phyloP scores from a whole-genome alignment of 805 yeast species.

The Ogataea naganishii region DNA sequence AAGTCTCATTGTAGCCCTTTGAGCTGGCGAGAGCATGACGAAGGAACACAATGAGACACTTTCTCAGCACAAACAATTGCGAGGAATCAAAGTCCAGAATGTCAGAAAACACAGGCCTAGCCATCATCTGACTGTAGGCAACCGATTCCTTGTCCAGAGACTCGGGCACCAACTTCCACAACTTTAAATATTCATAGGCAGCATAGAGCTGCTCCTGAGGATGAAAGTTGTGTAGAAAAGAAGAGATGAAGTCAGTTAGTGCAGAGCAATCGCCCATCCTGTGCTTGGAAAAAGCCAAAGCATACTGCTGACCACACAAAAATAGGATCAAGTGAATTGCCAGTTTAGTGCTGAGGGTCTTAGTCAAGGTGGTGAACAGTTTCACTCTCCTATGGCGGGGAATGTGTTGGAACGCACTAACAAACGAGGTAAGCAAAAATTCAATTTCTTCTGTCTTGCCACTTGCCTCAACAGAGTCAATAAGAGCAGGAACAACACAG shows the following conservation, averaged over 20 bases:
- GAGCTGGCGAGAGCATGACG: conserved; percentile 38
- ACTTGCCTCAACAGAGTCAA: conserved; percentile 32
- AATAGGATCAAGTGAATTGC: conserved; percentile 69
- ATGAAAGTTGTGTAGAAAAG: conserved; percentile 60
- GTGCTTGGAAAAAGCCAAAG: conserved; percentile 41
- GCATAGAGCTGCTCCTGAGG: conserved; percentile 61
- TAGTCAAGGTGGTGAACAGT: conserved; percentile 68
- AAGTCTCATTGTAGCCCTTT: conserved; percentile 28
- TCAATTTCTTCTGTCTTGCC: conserved; percentile 61
- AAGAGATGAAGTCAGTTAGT: conserved; percentile 60
- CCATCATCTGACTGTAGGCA: conserved; percentile 28
- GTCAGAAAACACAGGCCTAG: conserved; percentile 55
- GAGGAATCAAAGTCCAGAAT: conserved; percentile 39
- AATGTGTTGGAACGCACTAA: conserved; percentile 90
- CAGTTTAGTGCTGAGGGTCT: conserved; percentile 58
- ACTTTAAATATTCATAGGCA: conserved; percentile 36
- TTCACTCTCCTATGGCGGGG: conserved; percentile 94
- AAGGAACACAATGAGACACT: conserved; percentile 47
- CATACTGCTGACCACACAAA: conserved; percentile 74
- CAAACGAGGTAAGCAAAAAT: conserved; percentile 78
- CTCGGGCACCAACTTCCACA: conserved; percentile 43
- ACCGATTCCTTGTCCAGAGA: conserved; percentile 29
- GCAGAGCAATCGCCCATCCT: conserved; percentile 60
- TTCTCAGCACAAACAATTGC: conserved; percentile 41
- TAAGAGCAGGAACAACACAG: conserved; percentile 85